These are phyloP conservation scores for Arthroderma sp. DNA, from an alignment of 2,329 filamentous ascomycete genomes.

Conservation along the genomic window DNA sequence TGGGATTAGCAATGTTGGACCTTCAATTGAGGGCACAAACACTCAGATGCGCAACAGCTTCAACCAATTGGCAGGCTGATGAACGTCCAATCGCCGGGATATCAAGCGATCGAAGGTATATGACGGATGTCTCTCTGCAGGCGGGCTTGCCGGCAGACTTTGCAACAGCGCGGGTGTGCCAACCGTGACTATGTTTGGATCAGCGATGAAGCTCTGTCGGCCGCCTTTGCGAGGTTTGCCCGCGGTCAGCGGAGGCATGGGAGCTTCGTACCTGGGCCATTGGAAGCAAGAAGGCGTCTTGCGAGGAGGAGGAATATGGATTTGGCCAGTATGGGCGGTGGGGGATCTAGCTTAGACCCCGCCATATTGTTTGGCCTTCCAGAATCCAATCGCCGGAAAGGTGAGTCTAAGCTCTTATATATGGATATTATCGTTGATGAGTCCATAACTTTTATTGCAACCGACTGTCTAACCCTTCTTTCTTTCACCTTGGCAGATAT, in stretches of 20 bases:
- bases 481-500: too few species aligned
- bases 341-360: conserved; percentile 23
- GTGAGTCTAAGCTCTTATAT: too few species aligned
- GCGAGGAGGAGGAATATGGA: conserved; percentile 44
- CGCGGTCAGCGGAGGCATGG: conserved; percentile 40
- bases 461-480: too few species aligned
- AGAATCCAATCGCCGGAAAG: conserved; percentile 13
- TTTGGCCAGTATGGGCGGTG: conserved; percentile 24
- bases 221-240: conserved; percentile 36
- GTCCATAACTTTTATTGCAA: too few species aligned
- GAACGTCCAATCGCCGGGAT: too few species aligned
- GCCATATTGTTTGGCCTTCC: conserved; percentile 29
- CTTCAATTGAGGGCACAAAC: too few species aligned
- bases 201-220: conserved; percentile 31
- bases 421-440: too few species aligned
- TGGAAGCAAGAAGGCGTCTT: conserved; percentile 46
- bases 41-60: too few species aligned
- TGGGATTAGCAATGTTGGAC: too few species aligned
- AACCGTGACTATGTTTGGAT: conserved; percentile 30
- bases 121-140: conserved; percentile 28
- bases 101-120: background rate
- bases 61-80: too few species aligned
- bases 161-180: conserved; percentile 15
- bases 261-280: conserved; percentile 48
- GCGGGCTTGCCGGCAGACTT: conserved; percentile 28